Evolutionary conservation across 2,329 filamentous ascomycete species (phyloP), one percentile per base, ranked within the genome.

Genomic region (Ascochyta rabiei): DNA sequence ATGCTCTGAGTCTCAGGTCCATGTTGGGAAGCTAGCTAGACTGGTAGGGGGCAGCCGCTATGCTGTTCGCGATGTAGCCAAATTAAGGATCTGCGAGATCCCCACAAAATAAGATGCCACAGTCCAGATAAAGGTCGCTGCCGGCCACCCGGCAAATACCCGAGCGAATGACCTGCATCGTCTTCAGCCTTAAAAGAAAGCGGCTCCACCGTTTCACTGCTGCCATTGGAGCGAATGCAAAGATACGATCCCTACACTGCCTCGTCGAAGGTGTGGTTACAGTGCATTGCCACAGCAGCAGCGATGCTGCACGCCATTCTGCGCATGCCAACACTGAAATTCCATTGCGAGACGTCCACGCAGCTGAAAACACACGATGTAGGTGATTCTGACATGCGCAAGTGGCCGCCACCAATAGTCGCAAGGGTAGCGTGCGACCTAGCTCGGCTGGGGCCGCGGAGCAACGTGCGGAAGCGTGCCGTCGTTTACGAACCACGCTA

Each of bases 31-130:
- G 40, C 26, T 31, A 6, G 40, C 53, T 50, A 56, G 37, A 31
- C 47, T 50, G 24, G 16, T 37, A 42, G 19, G 8, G 8, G 34
- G 41, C 18, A 31, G 42, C 41, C 37, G 31, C 53, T 56, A 50
- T 31, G 47, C 53, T 43, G 16, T 30, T 56, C 31, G 31, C 28
- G 47, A 30, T 43, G 47, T 50, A 46, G 47, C 47, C 42, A 56
- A 56, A 38, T 8, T 42, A 21, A 46, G 41, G 35, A 50, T 38
- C 30, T 8, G 31, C 19, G 15, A 28, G 7, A 42, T 41, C 47
- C 26, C 52, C 47, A 56, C 37, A 50, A 46, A 54, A 49, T 34
- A 39, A 16, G 18, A 38, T 44, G 18, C 34, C 16, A 30, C 35
- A 37, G 30, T 46, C 50, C 46, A 33, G 13, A 34, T 8, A 16